Base-by-base conservation (phyloP, 164 flowering plant genomes). In the Stephania japonica region DNA sequence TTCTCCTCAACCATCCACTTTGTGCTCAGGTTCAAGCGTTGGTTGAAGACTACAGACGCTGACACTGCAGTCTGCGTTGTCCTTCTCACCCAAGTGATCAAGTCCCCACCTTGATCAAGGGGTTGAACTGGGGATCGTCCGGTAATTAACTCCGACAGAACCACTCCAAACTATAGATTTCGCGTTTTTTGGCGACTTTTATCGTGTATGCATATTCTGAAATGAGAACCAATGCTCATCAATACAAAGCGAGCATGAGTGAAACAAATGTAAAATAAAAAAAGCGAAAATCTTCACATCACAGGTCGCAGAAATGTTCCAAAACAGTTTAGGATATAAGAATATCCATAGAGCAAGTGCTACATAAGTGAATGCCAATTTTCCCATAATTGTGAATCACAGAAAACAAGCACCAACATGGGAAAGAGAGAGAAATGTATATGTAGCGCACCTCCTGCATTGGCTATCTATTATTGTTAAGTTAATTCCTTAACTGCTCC, bases 181-280 rank as follows among this genome's bases (percentile, higher is more conserved):
- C 91, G 69, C 90, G 83, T 69, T 86, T 88, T 71, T 88, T 88
- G 6, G 91, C 87, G 69, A 88, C 84, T 69, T 85, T 88, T 87
- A 85, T 82, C 11, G 85, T 86, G 84, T 84, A 88, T 5, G 88
- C 90, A 77, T 86, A 86, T 65, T 88, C 91, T 88, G 88, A 4
- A 73, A 82, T n/a, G n/a, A 44, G 63, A 68, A 74, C n/a, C 38
- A 43, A 76, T 18, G 16, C 16, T 7, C 53, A 47, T 47, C 53
- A 47, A 47, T 47, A 47, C 16, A 47, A 32, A 47, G 2, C 4
- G 38, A 47, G 53, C 16, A 32, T 32, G 38, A 32, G 38, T 27
- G 1, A 27, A 27, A 27, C 32, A 27, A 32, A 32, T 32, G 38
- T 4, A 32, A 32, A 32, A 0, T 32, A 47, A 47, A 47, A 43